Evolutionary conservation across 345 rosid species (phyloP), one percentile per base, ranked within the genome.

Genomic region (Linum lewisii): DNA sequence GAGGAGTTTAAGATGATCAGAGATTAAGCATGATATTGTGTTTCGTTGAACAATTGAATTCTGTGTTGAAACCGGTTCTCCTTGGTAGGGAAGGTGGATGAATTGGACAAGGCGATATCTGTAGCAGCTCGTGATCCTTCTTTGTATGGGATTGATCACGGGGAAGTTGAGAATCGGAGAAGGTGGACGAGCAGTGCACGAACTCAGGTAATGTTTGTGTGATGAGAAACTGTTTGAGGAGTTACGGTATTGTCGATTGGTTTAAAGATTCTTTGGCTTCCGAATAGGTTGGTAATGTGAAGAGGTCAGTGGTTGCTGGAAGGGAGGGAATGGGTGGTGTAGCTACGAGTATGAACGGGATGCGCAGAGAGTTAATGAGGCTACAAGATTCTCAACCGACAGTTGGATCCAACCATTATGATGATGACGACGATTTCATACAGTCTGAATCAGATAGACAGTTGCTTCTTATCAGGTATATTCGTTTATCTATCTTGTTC

Each of bases 401-500:
- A 24, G 85, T 72, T 59, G 77, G 68, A 75, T 79, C 78, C 60
- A 80, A 82, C 59, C 90, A 77, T 21, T 93, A 87, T 54, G 82
- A 77, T 62, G 87, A 82, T 24, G 77, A 87, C 21, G 95, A 87
- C 37, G 82, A 85, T 72, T 85, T 84, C 62, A 82, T 93, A 74
- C 71, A 81, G 63, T 93, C 97, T 21, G 97, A 87, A 73, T 93
- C 99, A 66, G 97, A 93, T 72, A 82, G 95, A 70, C 99, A 93
- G 47, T 42, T 85, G 85, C 95, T 93, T 73, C 85, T 93, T 64
- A 90, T 93, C 56, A 93, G 73, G 99, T 93, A 88, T 20, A 42
- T 69, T 53, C 62, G 38, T 63, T 44, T 57, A 24, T 38, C 53
- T 44, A 51, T 36, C 47, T 42, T 42, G 14, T 15, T 10, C 14